Conservation (phyloP, 163 green algal genomes). For the Scenedesmus sp. region DNA sequence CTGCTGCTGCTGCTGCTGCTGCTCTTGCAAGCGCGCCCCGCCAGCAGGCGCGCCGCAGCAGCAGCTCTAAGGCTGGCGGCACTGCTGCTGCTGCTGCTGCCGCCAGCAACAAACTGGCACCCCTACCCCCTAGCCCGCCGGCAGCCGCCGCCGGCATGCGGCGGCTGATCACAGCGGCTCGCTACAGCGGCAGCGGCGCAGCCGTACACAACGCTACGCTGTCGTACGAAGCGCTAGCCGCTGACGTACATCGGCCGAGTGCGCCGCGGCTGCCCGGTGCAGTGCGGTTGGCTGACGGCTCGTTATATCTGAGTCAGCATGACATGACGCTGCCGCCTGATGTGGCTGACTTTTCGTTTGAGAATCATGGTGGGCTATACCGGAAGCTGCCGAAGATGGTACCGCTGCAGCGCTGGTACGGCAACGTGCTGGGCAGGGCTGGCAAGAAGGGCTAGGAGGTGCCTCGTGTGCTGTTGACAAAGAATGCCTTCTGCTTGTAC, state of each 20-base stretch:
- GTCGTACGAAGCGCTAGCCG: background rate
- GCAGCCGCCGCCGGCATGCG: background rate
- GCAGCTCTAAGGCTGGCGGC: background rate
- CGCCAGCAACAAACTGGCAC: background rate
- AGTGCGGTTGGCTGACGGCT: background rate
- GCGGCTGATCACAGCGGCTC: background rate
- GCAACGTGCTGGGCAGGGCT: background rate
- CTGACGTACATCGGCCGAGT: background rate
- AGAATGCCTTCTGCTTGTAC: too few species aligned
- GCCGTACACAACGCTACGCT: background rate
- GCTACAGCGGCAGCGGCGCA: background rate
- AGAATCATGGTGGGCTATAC: background rate
- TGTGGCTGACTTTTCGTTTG: background rate
- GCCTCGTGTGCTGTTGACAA: too few species aligned
- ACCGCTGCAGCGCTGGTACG: background rate
- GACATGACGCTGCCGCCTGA: constrained; percentile 13
- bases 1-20: too few species aligned
- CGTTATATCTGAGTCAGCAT: background rate
- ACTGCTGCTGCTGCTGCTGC: background rate
- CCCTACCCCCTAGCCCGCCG: background rate
- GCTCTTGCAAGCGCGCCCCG: background rate
- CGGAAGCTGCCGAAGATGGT: constrained; percentile 13
- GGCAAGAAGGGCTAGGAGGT: background rate
- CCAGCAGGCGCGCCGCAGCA: background rate
- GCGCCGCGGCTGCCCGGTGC: background rate